Evolutionary conservation across 768 basidiomycete genomes (phyloP).

Genomic region (Tricholoma matsutake): DNA sequence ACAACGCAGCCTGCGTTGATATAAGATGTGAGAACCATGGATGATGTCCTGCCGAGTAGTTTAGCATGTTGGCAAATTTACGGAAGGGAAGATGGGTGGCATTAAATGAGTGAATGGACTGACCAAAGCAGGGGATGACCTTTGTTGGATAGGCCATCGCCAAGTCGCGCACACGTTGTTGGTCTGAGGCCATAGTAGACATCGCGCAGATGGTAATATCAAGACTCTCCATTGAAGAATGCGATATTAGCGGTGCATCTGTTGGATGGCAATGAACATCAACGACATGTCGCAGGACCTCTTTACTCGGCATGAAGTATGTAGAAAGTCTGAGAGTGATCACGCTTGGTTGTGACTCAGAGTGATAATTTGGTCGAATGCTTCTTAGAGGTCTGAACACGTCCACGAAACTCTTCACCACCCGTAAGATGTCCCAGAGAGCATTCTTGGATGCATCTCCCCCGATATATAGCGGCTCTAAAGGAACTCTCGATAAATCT

Average conservation of each 20-base stretch:
- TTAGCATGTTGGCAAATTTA: slow-evolving; percentile 3
- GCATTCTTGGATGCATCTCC: slow-evolving; percentile 30
- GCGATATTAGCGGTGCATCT: slow-evolving; percentile 52
- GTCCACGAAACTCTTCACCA: not conserved
- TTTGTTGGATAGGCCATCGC: slow-evolving; percentile 58
- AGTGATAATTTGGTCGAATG: slow-evolving; percentile 6
- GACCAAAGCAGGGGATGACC: slow-evolving; percentile 88
- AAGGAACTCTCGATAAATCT: slow-evolving; percentile 50
- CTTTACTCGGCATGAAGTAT: slow-evolving; percentile 22
- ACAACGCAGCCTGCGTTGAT: slow-evolving; percentile 37
- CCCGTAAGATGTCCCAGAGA: slow-evolving; percentile 34
- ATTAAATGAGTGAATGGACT: slow-evolving; percentile 24
- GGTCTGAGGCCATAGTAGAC: slow-evolving; percentile 67
- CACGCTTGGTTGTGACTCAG: not conserved
- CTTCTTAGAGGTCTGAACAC: not conserved
- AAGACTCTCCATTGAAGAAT: slow-evolving; percentile 50
- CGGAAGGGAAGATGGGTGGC: slow-evolving; percentile 9
- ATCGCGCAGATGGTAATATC: slow-evolving; percentile 79
- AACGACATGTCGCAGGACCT: slow-evolving; percentile 64
- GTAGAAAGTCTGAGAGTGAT: not conserved
- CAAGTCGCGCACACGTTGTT: slow-evolving; percentile 64
- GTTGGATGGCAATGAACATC: slow-evolving; percentile 96
- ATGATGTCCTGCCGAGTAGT: slow-evolving; percentile 65
- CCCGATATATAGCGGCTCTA: slow-evolving; percentile 50
- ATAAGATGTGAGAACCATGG: slow-evolving; percentile 92